Base-by-base conservation (phyloP, 2,329 filamentous ascomycete species). In the Aspergillus niger region DNA sequence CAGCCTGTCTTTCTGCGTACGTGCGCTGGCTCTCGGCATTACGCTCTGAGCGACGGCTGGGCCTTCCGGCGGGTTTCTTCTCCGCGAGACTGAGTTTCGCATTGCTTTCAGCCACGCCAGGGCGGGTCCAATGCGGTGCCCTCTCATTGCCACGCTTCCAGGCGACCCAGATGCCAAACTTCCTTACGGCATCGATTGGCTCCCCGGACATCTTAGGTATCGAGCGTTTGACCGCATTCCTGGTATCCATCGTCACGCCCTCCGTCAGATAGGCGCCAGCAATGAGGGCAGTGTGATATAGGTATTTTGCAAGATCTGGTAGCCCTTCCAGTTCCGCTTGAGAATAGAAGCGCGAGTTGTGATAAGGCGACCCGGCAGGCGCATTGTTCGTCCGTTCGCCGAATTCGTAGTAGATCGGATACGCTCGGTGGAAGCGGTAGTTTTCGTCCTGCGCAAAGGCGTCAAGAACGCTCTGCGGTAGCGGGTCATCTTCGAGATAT, bases 131-230 rank as follows among this genome's bases (percentile, higher is more conserved):
- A 48, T 82, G 78, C 30, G 86, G 85, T 51, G 86, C 83, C 59
- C 77, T 77, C 64, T 88, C 85, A 68, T 88, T 87, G 10, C 87
- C 87, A 57, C 84, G 82, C 71, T 89, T 89, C 86, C 86, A 89
- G 3, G 86, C 85, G 59, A 85, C 82, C 87, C 87, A 89, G 59
- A 88, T 78, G 5, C 85, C 86, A 65, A 89, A 89, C 15, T 76
- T 82, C 65, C 83, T 82, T 58, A 86, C 83, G 36, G 85, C 74
- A 30, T 85, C 81, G n/a, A 89, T 72, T 4, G 86, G 85, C 58
- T 89, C 86, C 38, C 83, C 84, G 59, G 83, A 77, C 30, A 81
- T 81, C 72, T 88, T 89, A 0, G 87, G 87, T 57, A 89, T 88
- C 3, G 86, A 87, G 30, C 81, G 81, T 61, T 82, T 83, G 54